phyloP scores from a whole-genome alignment of 2,329 filamentous ascomycete genomes.

The Aspergillus japonicus region DNA sequence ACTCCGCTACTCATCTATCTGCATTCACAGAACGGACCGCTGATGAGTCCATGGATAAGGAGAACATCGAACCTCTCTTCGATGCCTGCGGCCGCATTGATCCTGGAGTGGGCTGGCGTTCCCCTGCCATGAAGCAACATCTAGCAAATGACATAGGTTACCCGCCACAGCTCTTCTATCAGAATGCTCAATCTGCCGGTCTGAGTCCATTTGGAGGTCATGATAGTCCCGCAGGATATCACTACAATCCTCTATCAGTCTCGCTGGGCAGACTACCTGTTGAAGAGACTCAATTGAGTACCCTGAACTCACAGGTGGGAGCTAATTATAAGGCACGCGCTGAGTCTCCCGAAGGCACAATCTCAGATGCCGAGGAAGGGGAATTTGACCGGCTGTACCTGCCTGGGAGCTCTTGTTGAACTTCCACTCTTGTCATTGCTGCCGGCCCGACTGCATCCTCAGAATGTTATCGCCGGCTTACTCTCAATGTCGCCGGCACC shows the following conservation, averaged over 20 bases:
- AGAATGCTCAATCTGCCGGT: conserved; percentile 20
- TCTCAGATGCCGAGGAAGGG: conserved; percentile 35
- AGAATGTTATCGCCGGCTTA: not conserved
- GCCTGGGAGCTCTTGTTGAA: conserved; percentile 25
- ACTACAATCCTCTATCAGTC: conserved; percentile 35
- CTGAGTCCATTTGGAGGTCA: conserved; percentile 27
- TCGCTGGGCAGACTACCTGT: conserved; percentile 22
- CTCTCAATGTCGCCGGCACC: not conserved
- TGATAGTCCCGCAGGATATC: conserved; percentile 28
- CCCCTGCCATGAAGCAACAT: conserved; percentile 23
- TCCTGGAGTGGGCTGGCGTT: conserved; percentile 25
- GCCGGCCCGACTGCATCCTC: not conserved
- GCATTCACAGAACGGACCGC: conserved; percentile 12
- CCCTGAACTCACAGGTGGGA: conserved; percentile 6
- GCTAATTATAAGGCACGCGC: conserved; percentile 13
- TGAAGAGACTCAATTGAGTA: conserved; percentile 26
- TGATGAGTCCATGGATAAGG: conserved; percentile 28
- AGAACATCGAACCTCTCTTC: conserved; percentile 40
- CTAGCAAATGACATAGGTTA: conserved; percentile 21
- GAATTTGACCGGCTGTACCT: conserved; percentile 37
- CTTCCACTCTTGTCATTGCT: not conserved
- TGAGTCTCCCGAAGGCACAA: conserved; percentile 35
- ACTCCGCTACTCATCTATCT: conserved; percentile 13
- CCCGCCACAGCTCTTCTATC: conserved; percentile 28
- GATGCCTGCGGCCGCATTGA: conserved; percentile 27